Base-by-base conservation (phyloP, 495 filamentous ascomycete species). In the Lasiosphaeria miniovina region DNA sequence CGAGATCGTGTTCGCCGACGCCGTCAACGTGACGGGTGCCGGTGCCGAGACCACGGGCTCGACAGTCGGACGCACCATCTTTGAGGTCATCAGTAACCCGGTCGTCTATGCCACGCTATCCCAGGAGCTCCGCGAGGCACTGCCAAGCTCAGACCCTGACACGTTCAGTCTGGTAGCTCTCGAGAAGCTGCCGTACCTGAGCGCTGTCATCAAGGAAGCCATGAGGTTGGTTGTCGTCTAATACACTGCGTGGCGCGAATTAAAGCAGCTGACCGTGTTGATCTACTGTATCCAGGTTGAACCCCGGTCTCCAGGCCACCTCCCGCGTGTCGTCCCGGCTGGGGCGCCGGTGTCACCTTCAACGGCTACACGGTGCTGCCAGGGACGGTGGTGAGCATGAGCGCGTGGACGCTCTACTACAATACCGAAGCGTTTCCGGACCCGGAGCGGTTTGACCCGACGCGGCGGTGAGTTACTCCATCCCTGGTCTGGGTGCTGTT, bases 381-480 rank as follows among this genome's bases (percentile, higher is more conserved):
- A 0, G 65, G 65, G 0, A 62, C 59, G 2, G 34, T 38, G 1
- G 62, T 67, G 3, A 59, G 54, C 58, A 61, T 67, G 64, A 55
- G 43, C 10, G 61, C 64, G 4, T 67, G 61, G 61, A 6, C 61
- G 8, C 74, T 80, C 57, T 74, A 81, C 43, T 66, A 66, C 52
- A 71, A 82, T 56, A 49, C 68, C 4, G 58, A 55, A 0, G 58
- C 79, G 9, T 82, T 77, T 52, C 71, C 73, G 0, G 57, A 78
- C 0, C 75, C 76, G 15, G 17, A 62, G 8, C 48, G 45, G 0
- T 83, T 84, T 60, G 62, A 58, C 3, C 80, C 81, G 0, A 71
- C 78, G 36, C 72, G 82, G 2, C 83, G 79, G 78, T 82, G 14
- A 60, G 69, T n/a, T n/a, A 36, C 6, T n/a, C 48, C 24, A 3